Evolutionary conservation across 106 monocot species (phyloP).

Genomic region (Acorus gramineus): DNA sequence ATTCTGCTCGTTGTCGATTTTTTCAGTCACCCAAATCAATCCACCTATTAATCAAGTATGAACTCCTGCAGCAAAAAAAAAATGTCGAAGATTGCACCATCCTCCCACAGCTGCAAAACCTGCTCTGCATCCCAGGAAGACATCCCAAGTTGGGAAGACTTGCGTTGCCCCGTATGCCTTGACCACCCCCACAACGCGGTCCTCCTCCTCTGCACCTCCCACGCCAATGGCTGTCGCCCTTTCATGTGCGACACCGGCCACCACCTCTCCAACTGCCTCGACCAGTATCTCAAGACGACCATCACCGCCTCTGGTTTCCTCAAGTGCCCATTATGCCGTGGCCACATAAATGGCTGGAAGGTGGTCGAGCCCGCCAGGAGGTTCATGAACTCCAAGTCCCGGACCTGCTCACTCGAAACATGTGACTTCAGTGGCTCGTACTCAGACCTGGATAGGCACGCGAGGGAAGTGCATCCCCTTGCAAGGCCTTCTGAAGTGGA

Average conservation of each 20-base stretch:
- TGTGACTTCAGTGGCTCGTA: constrained; percentile 9
- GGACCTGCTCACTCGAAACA: constrained; percentile 1
- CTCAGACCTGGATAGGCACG: constrained; percentile 3
- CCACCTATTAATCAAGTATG: too few species aligned
- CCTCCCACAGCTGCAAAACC: too few species aligned
- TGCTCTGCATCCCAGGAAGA: not conserved
- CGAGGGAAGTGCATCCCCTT: not conserved
- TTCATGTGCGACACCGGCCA: constrained; percentile 9
- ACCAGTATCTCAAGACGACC: not conserved
- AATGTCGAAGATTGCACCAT: too few species aligned
- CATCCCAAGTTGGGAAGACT: constrained; percentile 4
- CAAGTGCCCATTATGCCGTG: too few species aligned
- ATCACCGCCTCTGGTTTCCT: not conserved
- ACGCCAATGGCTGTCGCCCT: not conserved
- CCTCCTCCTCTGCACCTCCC: constrained; percentile 3
- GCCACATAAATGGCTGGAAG: too few species aligned
- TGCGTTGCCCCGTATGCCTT: constrained; percentile 4
- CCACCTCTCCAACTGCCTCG: constrained; percentile 7
- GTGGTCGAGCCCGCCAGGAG: not conserved
- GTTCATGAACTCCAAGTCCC: constrained; percentile 6
- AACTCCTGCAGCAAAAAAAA: too few species aligned
- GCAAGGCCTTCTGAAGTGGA: not conserved
- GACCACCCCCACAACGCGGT: constrained; percentile 11
- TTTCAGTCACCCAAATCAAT: too few species aligned
- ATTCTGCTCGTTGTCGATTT: too few species aligned